Base-by-base conservation (phyloP, 306 rosid species). In the Quercus agrifolia region DNA sequence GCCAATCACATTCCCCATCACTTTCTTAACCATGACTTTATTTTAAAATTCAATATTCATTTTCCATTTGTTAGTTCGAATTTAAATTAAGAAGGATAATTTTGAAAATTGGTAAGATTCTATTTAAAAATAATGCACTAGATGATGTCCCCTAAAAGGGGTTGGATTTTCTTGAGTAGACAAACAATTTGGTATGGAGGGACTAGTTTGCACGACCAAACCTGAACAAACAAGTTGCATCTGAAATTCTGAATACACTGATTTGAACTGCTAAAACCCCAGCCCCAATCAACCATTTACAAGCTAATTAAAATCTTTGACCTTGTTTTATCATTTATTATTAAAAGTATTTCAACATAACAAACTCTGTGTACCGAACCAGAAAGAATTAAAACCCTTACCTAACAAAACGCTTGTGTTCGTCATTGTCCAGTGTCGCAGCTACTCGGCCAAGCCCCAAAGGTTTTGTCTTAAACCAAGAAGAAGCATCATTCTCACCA, bases 331-430 rank as follows among this genome's bases (percentile, higher is more conserved):
- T 33, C 41, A 58, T 68, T 56, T 21, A 79, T 61, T 28, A 56
- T 5, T 12, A 31, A 68, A 4, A 76, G 68, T 35, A n/a, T 14
- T 19, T 28, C 14, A 9, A 7, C 49, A 59, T 20, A 38, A 71
- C 55, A 57, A 4, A 75, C 6, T 68, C 38, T 49, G 66, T 31
- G 23, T 4, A 49, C 67, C 30, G 4, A 0, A n/a, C 10, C 1
- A 35, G 68, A 33, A 74, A 46, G 61, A 58, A 11, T 72, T 21
- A 21, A 69, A 85, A 70, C 21, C 2, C 56, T 17, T 89, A 95
- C 99, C 97, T 90, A 70, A 95, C 82, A 79, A 92, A 90, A 41
- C 96, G 98, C 90, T 90, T 95, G 79, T 90, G 90, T 64, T 90
- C 92, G 56, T 78, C 83, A 75, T 46, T 81, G 76, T 92, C 96